Conservation (phyloP, 495 filamentous ascomycete genomes). For the Penicillium mononematosum region DNA sequence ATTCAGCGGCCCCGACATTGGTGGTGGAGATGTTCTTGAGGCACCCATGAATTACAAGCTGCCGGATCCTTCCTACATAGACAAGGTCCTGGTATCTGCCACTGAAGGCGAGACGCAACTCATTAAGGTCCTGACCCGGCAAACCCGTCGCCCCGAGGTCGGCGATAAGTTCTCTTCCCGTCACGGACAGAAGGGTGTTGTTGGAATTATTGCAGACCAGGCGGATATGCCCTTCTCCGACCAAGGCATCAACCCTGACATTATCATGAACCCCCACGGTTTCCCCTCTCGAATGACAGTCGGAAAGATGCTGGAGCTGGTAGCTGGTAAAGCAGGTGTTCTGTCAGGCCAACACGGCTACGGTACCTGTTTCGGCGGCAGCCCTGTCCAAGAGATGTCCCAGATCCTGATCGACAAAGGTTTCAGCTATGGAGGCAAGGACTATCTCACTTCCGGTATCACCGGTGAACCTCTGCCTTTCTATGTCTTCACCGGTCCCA, state of each 20-base stretch:
- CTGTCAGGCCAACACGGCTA: constrained; percentile 78
- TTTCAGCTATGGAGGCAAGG: constrained; percentile 94
- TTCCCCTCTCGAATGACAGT: constrained; percentile 99
- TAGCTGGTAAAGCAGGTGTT: constrained; percentile 92
- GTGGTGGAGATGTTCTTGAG: constrained; percentile 52
- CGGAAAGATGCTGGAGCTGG: constrained; percentile 93
- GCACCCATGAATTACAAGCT: constrained; percentile 78
- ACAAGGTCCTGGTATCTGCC: constrained; percentile 87
- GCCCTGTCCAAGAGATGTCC: constrained; percentile 87
- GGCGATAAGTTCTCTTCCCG: constrained; percentile 98
- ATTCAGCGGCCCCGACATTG: constrained; percentile 60
- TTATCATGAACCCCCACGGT: constrained; percentile 99
- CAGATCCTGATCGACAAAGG: constrained; percentile 79
- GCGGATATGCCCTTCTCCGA: constrained; percentile 97
- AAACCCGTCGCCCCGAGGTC: constrained; percentile 89
- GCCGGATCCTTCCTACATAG: constrained; percentile 80
- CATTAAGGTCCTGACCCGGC: constrained; percentile 88
- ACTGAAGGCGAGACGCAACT: constrained; percentile 78
- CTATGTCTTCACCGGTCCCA: constrained; percentile 97
- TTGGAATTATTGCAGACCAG: constrained; percentile 91
- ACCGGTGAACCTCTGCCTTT: constrained; percentile 90
- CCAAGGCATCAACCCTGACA: constrained; percentile 83
- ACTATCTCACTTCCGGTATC: constrained; percentile 92
- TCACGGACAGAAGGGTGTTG: constrained; percentile 97
- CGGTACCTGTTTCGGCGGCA: constrained; percentile 93